Evolutionary conservation across 495 filamentous ascomycete species (phyloP), one percentile per base, ranked within the genome.

Genomic region (Talaromyces borbonicus): DNA sequence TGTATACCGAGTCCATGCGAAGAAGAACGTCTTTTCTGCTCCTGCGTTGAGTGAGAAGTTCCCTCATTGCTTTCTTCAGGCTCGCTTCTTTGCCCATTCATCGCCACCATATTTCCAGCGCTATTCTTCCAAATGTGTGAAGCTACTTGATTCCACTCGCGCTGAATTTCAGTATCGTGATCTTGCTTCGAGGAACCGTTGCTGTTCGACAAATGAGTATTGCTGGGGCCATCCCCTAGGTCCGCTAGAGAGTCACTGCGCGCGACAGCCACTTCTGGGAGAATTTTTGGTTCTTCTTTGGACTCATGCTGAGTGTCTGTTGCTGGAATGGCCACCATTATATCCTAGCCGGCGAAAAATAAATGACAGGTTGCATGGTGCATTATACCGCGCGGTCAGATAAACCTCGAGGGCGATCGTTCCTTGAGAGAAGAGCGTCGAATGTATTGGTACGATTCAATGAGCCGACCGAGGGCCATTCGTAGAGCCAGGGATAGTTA

Each of bases 321-420:
- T 9, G 24, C 43, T 35, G 19, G 30, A 25, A 32, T 32, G 22
- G 43, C 30, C n/a, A 31, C 43, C 43, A 46, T 46, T 15, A 11
- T 46, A 46, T 36, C 18, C 19, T 46, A 24, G 12, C 29, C 22
- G 14, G 29, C n/a, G 25, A 32, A 18, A 9, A 24, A 7, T n/a
- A 23, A 19, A 15, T 19, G 30, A 14, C 14, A 15, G n/a, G n/a
- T 33, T 2, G 30, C 30, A 46, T 46, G 43, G 43, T 31, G 43
- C 30, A 46, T 46, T 32, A 15, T 46, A 20, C 30, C 41, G 41
- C n/a, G n/a, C n/a, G n/a, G n/a, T n/a, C n/a, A n/a, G n/a, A n/a
- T n/a, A n/a, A n/a, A n/a, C n/a, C n/a, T n/a, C n/a, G n/a, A n/a
- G n/a, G n/a, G n/a, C n/a, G n/a, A n/a, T n/a, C n/a, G n/a, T n/a